phyloP scores from a whole-genome alignment of 2,329 filamentous ascomycete genomes.

The Metarhizium guizhouense region DNA sequence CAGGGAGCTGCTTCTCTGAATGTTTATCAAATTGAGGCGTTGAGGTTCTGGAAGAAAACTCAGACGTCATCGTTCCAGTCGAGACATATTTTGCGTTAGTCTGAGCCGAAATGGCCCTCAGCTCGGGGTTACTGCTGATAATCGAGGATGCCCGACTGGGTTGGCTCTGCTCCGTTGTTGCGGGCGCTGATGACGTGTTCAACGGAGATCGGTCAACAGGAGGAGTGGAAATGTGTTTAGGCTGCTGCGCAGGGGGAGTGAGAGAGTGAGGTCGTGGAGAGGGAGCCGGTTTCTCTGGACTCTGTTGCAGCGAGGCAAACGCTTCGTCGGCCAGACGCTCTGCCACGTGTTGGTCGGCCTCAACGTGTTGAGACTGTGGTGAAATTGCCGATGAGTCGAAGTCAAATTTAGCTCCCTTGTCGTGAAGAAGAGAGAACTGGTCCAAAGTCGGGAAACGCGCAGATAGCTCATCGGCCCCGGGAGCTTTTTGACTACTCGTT shows the following conservation, averaged over 20 bases:
- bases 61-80: conserved; percentile 71
- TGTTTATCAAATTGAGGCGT: conserved; percentile 14
- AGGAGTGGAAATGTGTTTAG: conserved; percentile 13
- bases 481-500: conserved; percentile 31
- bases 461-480: conserved; percentile 68
- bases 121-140: conserved; percentile 52
- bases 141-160: conserved; percentile 56
- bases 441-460: conserved; percentile 83
- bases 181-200: conserved; percentile 31
- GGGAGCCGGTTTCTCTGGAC: conserved; percentile 11
- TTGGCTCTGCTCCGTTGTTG: conserved; percentile 27
- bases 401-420: conserved; percentile 74
- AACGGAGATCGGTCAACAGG: conserved; percentile 22
- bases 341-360: conserved; percentile 56
- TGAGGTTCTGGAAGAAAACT: conserved; percentile 39
- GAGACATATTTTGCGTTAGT: conserved; percentile 36
- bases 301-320: conserved; percentile 46
- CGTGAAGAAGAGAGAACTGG: conserved; percentile 84
- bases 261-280: conserved; percentile 22
- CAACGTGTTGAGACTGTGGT: conserved; percentile 37
- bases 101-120: conserved; percentile 46
- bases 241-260: conserved; percentile 16
- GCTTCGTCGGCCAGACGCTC: conserved; percentile 78
- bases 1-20: conserved; percentile 6
- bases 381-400: conserved; percentile 53